Evolutionary conservation across 805 yeast species (phyloP).

Genomic region (Sugiyamaella americana): DNA sequence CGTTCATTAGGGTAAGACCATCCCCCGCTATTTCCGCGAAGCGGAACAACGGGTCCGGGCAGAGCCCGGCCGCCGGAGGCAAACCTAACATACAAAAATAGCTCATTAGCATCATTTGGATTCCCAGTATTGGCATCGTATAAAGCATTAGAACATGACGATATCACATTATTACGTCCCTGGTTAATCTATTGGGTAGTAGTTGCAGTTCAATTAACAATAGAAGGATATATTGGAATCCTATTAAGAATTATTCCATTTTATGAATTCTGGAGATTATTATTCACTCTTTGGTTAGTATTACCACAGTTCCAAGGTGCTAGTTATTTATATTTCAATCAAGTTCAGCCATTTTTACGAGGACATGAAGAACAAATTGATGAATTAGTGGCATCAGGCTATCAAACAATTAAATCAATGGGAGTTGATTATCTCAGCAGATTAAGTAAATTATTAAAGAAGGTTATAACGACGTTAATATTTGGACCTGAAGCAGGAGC

Average conservation of each 20-base stretch:
- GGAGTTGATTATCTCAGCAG: slow-evolving; percentile 19
- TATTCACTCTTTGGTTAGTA: slow-evolving; percentile 55
- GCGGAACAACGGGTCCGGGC: not conserved
- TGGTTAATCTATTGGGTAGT: slow-evolving; percentile 68
- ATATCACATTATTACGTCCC: slow-evolving; percentile 33
- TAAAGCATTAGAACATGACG: slow-evolving; percentile 45
- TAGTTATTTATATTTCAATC: slow-evolving; percentile 34
- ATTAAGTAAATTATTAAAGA: slow-evolving; percentile 7
- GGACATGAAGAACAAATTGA: slow-evolving; percentile 35
- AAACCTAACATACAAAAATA: slow-evolving; percentile 4
- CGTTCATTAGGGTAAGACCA: no score
- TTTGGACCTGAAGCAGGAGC: slow-evolving; percentile 15
- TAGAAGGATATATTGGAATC: slow-evolving; percentile 40
- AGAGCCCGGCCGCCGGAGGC: not conserved
- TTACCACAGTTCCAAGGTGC: slow-evolving; percentile 47
- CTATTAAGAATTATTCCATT: slow-evolving; percentile 51
- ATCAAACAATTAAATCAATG: slow-evolving; percentile 14
- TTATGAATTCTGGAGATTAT: slow-evolving; percentile 42
- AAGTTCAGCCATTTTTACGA: slow-evolving; percentile 37
- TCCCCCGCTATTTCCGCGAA: not conserved
- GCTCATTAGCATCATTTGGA: slow-evolving; percentile 38
- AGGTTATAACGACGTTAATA: slow-evolving; percentile 10
- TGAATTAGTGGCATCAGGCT: slow-evolving; percentile 18
- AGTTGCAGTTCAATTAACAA: slow-evolving; percentile 37
- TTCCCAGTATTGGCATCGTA: slow-evolving; percentile 60